Percentiles rank a stretch among this genome's conserved stretches.
phyloP scores from a whole-genome alignment of 257 asterid species.

The Ajuga chamaepitys region DNA sequence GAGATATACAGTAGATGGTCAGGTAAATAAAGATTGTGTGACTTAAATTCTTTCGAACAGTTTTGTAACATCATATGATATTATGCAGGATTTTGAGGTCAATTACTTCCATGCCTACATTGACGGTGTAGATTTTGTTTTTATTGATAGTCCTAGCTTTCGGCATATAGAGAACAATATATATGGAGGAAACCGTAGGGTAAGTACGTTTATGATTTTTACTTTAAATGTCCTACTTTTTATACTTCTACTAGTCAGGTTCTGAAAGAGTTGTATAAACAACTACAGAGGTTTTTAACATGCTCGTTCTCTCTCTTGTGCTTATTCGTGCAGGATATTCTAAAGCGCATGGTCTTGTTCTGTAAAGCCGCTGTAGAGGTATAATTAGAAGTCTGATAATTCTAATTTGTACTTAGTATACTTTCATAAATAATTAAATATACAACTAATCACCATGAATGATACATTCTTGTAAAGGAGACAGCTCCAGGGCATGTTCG shows the following conservation, averaged over 20 bases:
- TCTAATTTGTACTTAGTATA: neutral
- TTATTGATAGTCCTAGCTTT: slow-evolving; percentile 60
- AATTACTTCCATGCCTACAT: slow-evolving; percentile 75
- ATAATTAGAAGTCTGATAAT: slow-evolving; percentile 8
- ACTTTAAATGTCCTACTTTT: neutral
- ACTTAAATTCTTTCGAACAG: neutral
- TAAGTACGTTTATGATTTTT: slow-evolving; percentile 23
- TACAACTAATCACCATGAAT: neutral
- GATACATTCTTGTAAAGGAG: neutral
- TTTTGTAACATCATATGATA: slow-evolving; percentile 16
- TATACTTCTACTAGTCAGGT: neutral
- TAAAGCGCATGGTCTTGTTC: slow-evolving; percentile 85
- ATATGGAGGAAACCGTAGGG: slow-evolving; percentile 81
- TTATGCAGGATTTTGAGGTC: slow-evolving; percentile 86
- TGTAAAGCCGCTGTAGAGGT: slow-evolving; percentile 99
- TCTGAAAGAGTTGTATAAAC: neutral
- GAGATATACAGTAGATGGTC: slow-evolving; percentile 74
- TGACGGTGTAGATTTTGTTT: slow-evolving; percentile 96
- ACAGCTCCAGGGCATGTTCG: neutral
- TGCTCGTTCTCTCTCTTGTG: slow-evolving; percentile 2
- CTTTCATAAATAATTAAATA: neutral
- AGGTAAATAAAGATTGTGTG: slow-evolving; percentile 37
- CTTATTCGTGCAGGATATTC: slow-evolving; percentile 65
- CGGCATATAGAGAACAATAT: slow-evolving; percentile 54
- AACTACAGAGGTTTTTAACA: neutral